Evolutionary conservation across 768 basidiomycete species (phyloP), one percentile per base, ranked within the genome.

Genomic region (Panaeolus papilionaceus): DNA sequence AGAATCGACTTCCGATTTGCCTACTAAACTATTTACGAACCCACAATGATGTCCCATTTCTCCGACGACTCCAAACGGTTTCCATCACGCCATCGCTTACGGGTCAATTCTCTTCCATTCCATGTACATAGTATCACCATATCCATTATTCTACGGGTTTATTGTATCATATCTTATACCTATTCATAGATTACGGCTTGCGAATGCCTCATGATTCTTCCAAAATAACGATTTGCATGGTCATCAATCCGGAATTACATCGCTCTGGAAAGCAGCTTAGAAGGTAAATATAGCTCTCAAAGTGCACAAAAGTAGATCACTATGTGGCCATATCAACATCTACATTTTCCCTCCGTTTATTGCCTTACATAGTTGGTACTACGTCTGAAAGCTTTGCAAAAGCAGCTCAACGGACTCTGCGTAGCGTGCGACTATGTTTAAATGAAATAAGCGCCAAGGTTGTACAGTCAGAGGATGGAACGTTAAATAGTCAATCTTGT

Each of bases 1-100:
- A 78, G 87, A 39, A 74, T 90, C 67, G 88, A 90, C 70, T 90
- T 90, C 79, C 80, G 88, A 16, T 90, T 91, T 67, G 85, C 83
- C 6, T 88, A 89, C 73, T 89, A 58, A 58, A 58, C 8, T 14
- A 26, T 14, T 33, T 33, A 37, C 54, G 54, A 58, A 58, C 16
- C 33, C 10, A 10, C 8, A 3, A 51, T 33, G 23, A 51, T 51
- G 16, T n/a, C 45, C 12, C 11, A 45, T 18, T n/a, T 7, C 16
- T 45, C 18, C 12, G 18, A 20, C 16, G 3, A 16, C 18, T n/a
- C n/a, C n/a, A 45, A 45, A 18, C n/a, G 18, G 1, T 20, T 45
- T 45, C 12, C 7, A n/a, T 45, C 16, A 20, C 45, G 45, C 45
- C 40, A 45, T 45, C n/a, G 14, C 20, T 23, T 49, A 49, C 20